Evolutionary conservation across 176 grass and related monocot species (phyloP).

Genomic region (Ananas comosus): DNA sequence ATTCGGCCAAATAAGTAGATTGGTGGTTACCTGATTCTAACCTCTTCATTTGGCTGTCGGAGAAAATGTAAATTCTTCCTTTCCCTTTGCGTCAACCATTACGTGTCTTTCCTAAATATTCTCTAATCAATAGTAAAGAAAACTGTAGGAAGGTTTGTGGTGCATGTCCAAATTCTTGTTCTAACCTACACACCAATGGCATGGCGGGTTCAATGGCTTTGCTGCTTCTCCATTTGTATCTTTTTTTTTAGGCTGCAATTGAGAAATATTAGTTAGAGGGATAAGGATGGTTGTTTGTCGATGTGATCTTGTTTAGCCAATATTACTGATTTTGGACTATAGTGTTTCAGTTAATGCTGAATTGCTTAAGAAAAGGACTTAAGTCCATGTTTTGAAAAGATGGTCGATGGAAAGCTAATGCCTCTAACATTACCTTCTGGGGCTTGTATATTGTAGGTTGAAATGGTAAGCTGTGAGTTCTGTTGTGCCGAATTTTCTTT

Average conservation of each 20-base stretch:
- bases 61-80: conserved; percentile 1
- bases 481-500: too few relatives aligned
- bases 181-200: background rate
- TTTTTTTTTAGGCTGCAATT: background rate
- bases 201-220: background rate
- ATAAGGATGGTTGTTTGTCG: too few relatives aligned
- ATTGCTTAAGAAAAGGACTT: too few relatives aligned
- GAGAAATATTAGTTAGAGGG: too few relatives aligned
- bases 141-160: background rate
- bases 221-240: background rate
- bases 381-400: too few relatives aligned
- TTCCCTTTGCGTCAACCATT: background rate
- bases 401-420: too few relatives aligned
- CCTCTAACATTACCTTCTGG: too few relatives aligned
- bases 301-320: too few relatives aligned
- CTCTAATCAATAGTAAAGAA: background rate
- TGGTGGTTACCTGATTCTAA: background rate
- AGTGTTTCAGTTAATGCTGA: too few relatives aligned
- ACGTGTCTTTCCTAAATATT: background rate
- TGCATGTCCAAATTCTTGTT: background rate
- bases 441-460: too few relatives aligned
- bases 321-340: too few relatives aligned
- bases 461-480: too few relatives aligned
- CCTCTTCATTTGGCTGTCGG: background rate
- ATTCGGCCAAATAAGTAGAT: conserved; percentile 4